Base-by-base conservation (phyloP, 345 rosid genomes). In the Rubroshorea leprosula region DNA sequence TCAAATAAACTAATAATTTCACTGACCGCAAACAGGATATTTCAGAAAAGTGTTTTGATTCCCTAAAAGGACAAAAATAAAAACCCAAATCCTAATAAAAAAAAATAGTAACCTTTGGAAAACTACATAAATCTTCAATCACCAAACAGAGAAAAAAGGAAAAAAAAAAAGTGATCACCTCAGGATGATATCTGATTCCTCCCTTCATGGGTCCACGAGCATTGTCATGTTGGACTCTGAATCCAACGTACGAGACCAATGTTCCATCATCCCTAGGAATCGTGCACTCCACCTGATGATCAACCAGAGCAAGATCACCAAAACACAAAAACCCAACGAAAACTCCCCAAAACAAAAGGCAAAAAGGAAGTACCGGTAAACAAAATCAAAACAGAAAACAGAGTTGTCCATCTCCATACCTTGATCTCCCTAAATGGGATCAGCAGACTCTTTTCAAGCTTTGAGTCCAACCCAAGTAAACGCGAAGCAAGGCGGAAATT, bases 201-300 rank as follows among this genome's bases (percentile, higher is more conserved):
- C 99, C 97, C 68, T 94, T 94, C 99, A 94, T 94, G 74, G 97
- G 97, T 11, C 99, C 99, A 55, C 99, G 96, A 51, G 99, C 76
- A 76, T 94, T 90, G 67, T 94, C 99, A 63, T 94, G 96, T 51
- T 94, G 99, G 22, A 94, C 95, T 77, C 99, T 82, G 57, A 94
- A 94, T 59, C 99, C 97, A 35, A 94, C 68, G 71, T 79, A 90
- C 0, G 99, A 83, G 9, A 71, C 95, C 57, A 94, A 71, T 57
- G 81, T 87, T 17, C 96, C 99, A 64, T 94, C 99, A 59, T 94
- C 99, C 67, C 79, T 94, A 12, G 97, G 99, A 17, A 94, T 84
- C 27, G 99, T 90, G 73, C 97, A 90, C 67, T 93, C 97, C 76
- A 93, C 99, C 99, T 93, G 81, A 69, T 65, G 18, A 43, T 39